Conservation (phyloP, 1,284 basidiomycete genomes). For the Sporisorium reilianum region DNA sequence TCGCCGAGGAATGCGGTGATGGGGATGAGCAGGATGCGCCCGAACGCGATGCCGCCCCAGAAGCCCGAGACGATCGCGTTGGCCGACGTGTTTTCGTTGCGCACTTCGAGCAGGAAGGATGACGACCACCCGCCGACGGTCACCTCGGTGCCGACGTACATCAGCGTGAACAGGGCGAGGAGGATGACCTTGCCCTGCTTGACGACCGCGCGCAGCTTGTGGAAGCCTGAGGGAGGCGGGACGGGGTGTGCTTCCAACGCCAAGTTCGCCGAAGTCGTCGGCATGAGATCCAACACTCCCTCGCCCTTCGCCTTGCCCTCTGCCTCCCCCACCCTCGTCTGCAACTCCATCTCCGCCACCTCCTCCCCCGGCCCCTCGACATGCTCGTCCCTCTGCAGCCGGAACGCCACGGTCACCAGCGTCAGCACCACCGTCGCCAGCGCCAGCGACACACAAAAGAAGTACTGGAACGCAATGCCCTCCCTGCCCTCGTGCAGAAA, state of each 20-base stretch:
- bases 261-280: constrained; percentile 1
- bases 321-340: neutral
- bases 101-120: constrained; percentile 40
- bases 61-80: constrained; percentile 55
- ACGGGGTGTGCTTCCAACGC: constrained; percentile 9
- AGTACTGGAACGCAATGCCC: constrained; percentile 43
- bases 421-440: constrained; percentile 29
- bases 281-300: constrained; percentile 21
- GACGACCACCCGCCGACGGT: constrained; percentile 55
- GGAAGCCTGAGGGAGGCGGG: constrained; percentile 8
- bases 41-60: constrained; percentile 55
- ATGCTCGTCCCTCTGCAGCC: constrained; percentile 36
- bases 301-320: constrained; percentile 10
- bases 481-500: constrained; percentile 32
- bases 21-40: constrained; percentile 54
- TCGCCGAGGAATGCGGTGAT: constrained; percentile 48
- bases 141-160: constrained; percentile 58
- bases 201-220: constrained; percentile 39
- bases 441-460: constrained; percentile 43
- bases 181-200: constrained; percentile 24
- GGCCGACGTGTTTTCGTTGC: constrained; percentile 26
- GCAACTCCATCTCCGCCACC: constrained; percentile 15
- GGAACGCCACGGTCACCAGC: constrained; percentile 39
- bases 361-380: constrained; percentile 19
- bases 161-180: constrained; percentile 41